phyloP scores from a whole-genome alignment of 805 yeast genomes.

The Teunomyces kruisii region DNA sequence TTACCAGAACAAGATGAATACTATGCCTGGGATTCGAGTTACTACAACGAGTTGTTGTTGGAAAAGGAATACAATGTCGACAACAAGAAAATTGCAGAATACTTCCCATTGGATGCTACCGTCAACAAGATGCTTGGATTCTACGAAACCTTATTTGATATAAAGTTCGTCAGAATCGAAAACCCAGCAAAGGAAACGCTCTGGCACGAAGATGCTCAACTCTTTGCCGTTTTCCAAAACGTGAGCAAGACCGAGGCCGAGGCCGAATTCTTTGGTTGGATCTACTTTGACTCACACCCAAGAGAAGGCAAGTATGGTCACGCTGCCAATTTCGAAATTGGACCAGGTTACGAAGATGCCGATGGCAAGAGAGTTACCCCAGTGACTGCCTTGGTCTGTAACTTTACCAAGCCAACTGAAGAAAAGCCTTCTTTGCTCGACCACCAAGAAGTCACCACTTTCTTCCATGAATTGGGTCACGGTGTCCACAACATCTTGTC shows the following conservation, averaged over 20 bases:
- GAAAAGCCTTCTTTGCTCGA: slow-evolving; percentile 73
- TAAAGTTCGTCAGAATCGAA: slow-evolving; percentile 60
- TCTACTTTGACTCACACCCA: slow-evolving; percentile 81
- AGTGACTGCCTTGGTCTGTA: slow-evolving; percentile 78
- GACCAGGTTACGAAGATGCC: slow-evolving; percentile 54
- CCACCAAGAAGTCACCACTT: slow-evolving; percentile 77
- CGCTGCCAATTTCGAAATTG: slow-evolving; percentile 77
- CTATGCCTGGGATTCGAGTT: slow-evolving; percentile 75
- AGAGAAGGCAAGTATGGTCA: slow-evolving; percentile 86
- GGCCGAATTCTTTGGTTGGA: slow-evolving; percentile 66
- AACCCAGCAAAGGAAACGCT: slow-evolving; percentile 40
- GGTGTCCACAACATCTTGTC: slow-evolving; percentile 81
- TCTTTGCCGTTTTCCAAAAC: slow-evolving; percentile 71
- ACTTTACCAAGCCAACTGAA: slow-evolving; percentile 72
- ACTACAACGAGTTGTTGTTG: slow-evolving; percentile 61
- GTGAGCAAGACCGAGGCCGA: slow-evolving; percentile 35
- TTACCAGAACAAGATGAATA: slow-evolving; percentile 35
- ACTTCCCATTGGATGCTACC: slow-evolving; percentile 72
- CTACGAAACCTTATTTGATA: slow-evolving; percentile 67
- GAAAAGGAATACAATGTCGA: slow-evolving; percentile 73
- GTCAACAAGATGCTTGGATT: slow-evolving; percentile 67
- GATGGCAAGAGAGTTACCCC: slow-evolving; percentile 59
- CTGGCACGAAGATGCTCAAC: slow-evolving; percentile 82
- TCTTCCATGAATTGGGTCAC: slow-evolving; percentile 89
- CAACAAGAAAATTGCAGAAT: slow-evolving; percentile 68